Percentiles rank a stretch among this genome's conserved stretches.
phyloP scores from a whole-genome alignment of 495 filamentous ascomycete species.

The Penicillium subrubescens region DNA sequence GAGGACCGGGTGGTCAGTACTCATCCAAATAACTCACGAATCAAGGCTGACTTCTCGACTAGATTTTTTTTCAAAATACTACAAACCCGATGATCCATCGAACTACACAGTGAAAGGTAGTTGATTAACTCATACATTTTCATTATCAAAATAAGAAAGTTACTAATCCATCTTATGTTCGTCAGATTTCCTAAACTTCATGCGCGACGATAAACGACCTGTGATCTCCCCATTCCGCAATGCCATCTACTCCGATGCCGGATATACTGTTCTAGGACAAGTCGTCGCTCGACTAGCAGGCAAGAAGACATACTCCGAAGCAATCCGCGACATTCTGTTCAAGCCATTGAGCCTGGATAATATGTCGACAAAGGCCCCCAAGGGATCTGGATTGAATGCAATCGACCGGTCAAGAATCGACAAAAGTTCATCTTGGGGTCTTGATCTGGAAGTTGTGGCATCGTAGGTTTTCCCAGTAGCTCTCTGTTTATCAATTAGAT shows the following conservation, averaged over 20 bases:
- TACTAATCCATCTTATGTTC: too few species aligned
- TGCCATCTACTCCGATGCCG: constrained; percentile 9
- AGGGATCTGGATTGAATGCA: background rate
- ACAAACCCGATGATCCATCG: background rate
- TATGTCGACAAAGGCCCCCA: background rate
- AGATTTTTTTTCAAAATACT: background rate
- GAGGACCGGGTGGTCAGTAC: background rate
- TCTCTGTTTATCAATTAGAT: too few species aligned
- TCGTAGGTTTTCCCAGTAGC: background rate
- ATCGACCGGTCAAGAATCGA: background rate
- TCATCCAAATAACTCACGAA: background rate
- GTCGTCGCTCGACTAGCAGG: background rate
- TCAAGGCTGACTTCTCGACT: background rate
- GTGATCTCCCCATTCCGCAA: constrained; percentile 41
- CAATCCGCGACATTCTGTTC: background rate
- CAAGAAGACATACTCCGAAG: background rate
- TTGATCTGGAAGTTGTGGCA: constrained; percentile 1
- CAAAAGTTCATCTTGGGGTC: background rate
- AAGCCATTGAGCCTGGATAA: background rate
- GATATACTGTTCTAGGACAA: background rate
- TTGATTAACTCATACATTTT: background rate
- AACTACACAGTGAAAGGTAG: background rate
- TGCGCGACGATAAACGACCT: constrained; percentile 11
- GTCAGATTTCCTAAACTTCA: constrained; percentile 12
- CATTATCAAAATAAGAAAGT: too few species aligned